Percentiles rank a stretch among this genome's conserved stretches.
These are phyloP conservation scores for Ophiostoma novo-ulmi DNA, from an alignment of 2,329 filamentous ascomycete species.

Conservation along the genomic window DNA sequence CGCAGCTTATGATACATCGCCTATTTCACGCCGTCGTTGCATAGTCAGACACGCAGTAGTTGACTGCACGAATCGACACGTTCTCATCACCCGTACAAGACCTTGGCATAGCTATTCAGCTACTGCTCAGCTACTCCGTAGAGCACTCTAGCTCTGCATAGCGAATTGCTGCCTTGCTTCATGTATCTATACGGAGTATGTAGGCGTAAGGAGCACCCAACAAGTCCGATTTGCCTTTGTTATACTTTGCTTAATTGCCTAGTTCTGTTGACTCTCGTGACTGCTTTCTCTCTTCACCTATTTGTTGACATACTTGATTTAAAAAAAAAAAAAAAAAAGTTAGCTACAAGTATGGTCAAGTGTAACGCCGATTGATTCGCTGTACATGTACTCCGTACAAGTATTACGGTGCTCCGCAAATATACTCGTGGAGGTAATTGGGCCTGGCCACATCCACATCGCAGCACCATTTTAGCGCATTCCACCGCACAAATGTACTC, in stretches of 20 bases:
- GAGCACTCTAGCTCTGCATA: neutral
- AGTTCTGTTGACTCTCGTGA: neutral
- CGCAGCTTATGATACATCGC: neutral
- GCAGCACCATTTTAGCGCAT: constrained; percentile 26
- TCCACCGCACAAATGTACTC: neutral
- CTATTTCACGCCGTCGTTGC: neutral
- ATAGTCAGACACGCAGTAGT: constrained; percentile 6
- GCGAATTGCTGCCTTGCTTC: constrained; percentile 5
- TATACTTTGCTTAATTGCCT: neutral
- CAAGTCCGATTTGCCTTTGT: neutral
- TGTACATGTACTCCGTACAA: neutral
- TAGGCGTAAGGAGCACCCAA: neutral
- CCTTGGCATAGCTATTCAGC: neutral
- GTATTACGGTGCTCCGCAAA: neutral
- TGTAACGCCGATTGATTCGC: neutral
- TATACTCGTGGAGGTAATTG: neutral
- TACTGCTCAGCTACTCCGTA: neutral
- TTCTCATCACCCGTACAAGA: neutral
- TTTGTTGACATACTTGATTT: too few species aligned
- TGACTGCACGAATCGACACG: neutral
- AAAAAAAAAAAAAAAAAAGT: too few species aligned
- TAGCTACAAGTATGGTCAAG: neutral
- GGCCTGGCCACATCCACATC: constrained; percentile 3
- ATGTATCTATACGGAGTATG: neutral
- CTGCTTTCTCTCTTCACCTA: neutral